Evolutionary conservation across 1,284 basidiomycete species (phyloP).

Genomic region (Cryptococcus depauperatus): DNA sequence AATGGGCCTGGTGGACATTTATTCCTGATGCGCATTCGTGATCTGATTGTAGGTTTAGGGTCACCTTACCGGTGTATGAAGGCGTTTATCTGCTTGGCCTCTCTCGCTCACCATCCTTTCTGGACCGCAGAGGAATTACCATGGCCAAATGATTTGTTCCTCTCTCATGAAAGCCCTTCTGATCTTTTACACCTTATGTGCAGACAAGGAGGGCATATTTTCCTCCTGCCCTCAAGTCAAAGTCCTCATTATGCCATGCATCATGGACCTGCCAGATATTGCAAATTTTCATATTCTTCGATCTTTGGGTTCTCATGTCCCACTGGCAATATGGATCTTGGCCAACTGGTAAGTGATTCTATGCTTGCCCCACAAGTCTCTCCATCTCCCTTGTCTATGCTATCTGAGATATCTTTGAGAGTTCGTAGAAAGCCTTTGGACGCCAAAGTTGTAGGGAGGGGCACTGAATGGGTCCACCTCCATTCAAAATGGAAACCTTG

Average conservation of each 20-base stretch:
- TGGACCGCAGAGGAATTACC: conserved; percentile 59
- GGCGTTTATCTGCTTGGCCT: conserved; percentile 60
- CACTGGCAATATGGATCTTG: conserved; percentile 58
- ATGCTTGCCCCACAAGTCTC: conserved; percentile 59
- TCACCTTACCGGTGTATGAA: conserved; percentile 80
- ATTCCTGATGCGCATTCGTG: neutral
- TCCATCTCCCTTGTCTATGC: conserved; percentile 43
- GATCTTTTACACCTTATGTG: conserved; percentile 63
- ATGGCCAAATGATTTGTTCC: conserved; percentile 48
- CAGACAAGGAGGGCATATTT: conserved; percentile 53
- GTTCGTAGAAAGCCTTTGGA: conserved; percentile 57
- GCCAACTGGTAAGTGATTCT: conserved; percentile 62
- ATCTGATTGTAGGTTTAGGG: conserved; percentile 11
- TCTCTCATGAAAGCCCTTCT: conserved; percentile 49
- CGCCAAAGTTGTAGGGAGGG: conserved; percentile 52
- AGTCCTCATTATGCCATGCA: conserved; percentile 69
- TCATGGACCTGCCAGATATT: conserved; percentile 68
- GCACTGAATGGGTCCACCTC: conserved; percentile 50
- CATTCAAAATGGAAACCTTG: conserved; percentile 65
- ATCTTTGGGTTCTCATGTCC: conserved; percentile 69
- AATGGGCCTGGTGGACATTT: conserved; percentile 55
- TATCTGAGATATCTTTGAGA: conserved; percentile 60
- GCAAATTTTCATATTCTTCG: conserved; percentile 64
- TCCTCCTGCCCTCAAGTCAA: conserved; percentile 65
- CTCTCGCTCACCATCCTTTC: conserved; percentile 60